A percentile compares a stretch with the other conserved stretches of the same genome.
These are phyloP conservation scores for Ottelia alismoides DNA, from an alignment of 106 monocot species.

Conservation along the genomic window DNA sequence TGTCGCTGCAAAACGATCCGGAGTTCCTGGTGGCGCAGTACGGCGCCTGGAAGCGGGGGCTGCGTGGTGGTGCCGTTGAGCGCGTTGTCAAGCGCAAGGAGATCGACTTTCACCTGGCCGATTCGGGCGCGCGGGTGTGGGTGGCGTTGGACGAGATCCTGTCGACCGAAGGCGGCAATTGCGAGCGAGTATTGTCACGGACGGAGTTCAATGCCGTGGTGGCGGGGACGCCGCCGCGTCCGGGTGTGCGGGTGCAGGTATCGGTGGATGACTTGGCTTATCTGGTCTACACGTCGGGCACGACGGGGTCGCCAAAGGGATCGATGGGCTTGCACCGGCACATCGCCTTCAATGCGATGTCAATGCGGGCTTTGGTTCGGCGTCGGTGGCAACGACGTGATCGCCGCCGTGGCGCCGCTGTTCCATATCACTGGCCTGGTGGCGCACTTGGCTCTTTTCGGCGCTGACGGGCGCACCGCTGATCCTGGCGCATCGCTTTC, in stretches of 20 bases:
- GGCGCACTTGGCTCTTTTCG: constrained; percentile 92
- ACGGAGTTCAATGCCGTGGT: too few species aligned
- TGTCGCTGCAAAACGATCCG: constrained; percentile 2
- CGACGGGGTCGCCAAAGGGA: constrained; percentile 65
- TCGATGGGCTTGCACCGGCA: constrained; percentile 82
- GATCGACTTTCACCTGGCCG: constrained; percentile 13
- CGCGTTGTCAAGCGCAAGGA: constrained; percentile 21
- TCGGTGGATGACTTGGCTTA: constrained; percentile 25
- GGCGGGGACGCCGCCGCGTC: too few species aligned
- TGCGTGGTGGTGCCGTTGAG: too few species aligned
- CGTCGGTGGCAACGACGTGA: too few species aligned
- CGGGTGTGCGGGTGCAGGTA: constrained; percentile 19
- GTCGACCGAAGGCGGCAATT: constrained; percentile 2
- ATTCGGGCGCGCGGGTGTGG: constrained; percentile 8
- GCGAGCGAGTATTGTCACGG: too few species aligned
- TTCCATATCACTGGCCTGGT: constrained; percentile 54
- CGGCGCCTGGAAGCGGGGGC: constrained; percentile 32
- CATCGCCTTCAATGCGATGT: constrained; percentile 71
- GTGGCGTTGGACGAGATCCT: constrained; percentile 13
- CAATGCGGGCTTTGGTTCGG: too few species aligned
- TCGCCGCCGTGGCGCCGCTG: constrained; percentile 70
- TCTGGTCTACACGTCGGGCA: constrained; percentile 82
- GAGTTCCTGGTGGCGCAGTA: constrained; percentile 42
- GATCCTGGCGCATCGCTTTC: constrained; percentile 85
- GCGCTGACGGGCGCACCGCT: constrained; percentile 89